Percentiles rank a stretch among this genome's conserved stretches.
Conservation (phyloP, 108 stramenopile genomes). For the Cyclotella atomus region DNA sequence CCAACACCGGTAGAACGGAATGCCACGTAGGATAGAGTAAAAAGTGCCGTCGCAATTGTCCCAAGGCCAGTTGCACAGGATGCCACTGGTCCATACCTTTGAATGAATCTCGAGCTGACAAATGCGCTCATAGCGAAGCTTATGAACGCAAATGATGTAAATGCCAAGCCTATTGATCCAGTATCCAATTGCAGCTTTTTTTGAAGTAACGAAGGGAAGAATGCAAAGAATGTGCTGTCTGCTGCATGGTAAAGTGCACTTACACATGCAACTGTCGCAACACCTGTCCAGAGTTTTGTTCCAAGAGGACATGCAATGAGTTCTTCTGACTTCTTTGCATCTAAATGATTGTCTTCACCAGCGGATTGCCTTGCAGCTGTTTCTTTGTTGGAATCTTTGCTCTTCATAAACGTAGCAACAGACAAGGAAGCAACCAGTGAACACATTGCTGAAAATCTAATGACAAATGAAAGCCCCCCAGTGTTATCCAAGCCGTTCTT, state of each 20-base stretch:
- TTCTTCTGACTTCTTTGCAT: constrained; percentile 16
- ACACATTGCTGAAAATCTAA: constrained; percentile 64
- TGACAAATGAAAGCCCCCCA: constrained; percentile 61
- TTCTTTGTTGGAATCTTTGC: neutral
- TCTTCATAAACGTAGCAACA: constrained; percentile 49
- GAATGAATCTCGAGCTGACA: constrained; percentile 52
- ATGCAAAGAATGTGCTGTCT: constrained; percentile 80
- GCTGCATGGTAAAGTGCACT: constrained; percentile 77
- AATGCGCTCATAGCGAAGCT: constrained; percentile 66
- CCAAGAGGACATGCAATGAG: constrained; percentile 78
- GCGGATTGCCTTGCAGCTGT: neutral
- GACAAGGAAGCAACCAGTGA: constrained; percentile 59
- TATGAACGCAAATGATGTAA: constrained; percentile 70
- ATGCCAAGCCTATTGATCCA: constrained; percentile 63
- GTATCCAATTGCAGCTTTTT: constrained; percentile 53
- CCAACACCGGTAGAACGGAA: constrained; percentile 29
- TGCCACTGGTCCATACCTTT: constrained; percentile 61
- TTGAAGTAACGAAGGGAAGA: constrained; percentile 71
- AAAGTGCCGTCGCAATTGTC: constrained; percentile 59
- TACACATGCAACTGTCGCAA: constrained; percentile 71
- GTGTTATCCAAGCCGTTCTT: constrained; percentile 25
- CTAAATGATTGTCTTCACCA: constrained; percentile 2
- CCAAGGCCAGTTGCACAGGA: constrained; percentile 71
- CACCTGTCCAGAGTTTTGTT: constrained; percentile 64
- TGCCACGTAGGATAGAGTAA: constrained; percentile 55